These are phyloP conservation scores for Chaetomiaceae sp. DNA, from an alignment of 2,329 filamentous ascomycete species.

Conservation along the genomic window DNA sequence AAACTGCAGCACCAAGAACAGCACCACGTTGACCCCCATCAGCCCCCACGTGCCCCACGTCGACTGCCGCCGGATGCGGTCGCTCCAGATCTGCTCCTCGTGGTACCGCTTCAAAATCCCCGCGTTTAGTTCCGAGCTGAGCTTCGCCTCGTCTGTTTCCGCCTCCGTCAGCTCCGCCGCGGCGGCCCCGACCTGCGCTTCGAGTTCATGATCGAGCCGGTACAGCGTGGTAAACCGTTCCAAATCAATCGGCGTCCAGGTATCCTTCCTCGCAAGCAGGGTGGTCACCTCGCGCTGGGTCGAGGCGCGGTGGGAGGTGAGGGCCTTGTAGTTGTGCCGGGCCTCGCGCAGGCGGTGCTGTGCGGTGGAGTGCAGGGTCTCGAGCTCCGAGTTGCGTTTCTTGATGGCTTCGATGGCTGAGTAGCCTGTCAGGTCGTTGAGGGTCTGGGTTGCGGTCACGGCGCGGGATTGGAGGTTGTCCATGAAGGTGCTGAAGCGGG, in stretches of 20 bases:
- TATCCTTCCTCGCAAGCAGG: constrained; percentile 87
- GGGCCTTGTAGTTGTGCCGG: constrained; percentile 74
- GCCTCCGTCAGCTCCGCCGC: constrained; percentile 68
- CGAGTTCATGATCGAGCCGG: constrained; percentile 86
- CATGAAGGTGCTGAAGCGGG: constrained; percentile 67
- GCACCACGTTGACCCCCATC: constrained; percentile 91
- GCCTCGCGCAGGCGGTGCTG: constrained; percentile 65
- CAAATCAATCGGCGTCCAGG: constrained; percentile 80
- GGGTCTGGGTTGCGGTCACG: constrained; percentile 76
- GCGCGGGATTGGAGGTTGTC: constrained; percentile 83
- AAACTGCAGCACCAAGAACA: constrained; percentile 83
- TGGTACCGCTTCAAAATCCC: constrained; percentile 90
- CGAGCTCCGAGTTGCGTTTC: constrained; percentile 66
- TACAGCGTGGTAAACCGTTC: constrained; percentile 94
- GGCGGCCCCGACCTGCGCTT: constrained; percentile 71
- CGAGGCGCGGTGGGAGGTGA: constrained; percentile 74
- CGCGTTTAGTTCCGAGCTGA: constrained; percentile 69
- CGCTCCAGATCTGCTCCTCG: constrained; percentile 98
- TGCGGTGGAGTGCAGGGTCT: constrained; percentile 52
- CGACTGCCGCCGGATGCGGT: constrained; percentile 91
- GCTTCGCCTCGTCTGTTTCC: constrained; percentile 75
- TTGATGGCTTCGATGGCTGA: constrained; percentile 85
- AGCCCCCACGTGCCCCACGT: constrained; percentile 98
- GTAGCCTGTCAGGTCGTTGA: constrained; percentile 95
- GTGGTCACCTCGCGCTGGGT: constrained; percentile 96